Evolutionary conservation across 73 alveolate genomes (phyloP), one percentile per base, ranked within the genome.

Genomic region (Uronychia binucleata): DNA sequence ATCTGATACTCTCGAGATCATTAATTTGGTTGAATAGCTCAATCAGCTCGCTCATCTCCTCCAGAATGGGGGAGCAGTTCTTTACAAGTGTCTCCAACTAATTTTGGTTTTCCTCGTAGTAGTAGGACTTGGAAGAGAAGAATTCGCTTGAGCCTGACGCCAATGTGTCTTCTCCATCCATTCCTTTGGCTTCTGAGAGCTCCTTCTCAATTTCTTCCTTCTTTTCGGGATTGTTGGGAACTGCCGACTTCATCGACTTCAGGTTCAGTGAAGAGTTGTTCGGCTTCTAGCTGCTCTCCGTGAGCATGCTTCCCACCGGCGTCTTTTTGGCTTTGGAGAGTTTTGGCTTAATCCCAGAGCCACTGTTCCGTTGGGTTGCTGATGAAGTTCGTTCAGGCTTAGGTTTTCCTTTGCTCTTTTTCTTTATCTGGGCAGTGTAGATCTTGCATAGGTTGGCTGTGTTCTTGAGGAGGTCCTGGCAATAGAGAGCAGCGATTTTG

Each of bases 401-500:
- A 11, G 19, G 67, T 79, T 57, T 57, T 46, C 11, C 59, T 26
- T 79, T 59, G 25, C 27, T 30, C 34, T 33, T 1, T 25, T 32
- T 30, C 34, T 74, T 8, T 74, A 34, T 0, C 1, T 32, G 33
- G 60, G n/a, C n/a, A n/a, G n/a, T 8, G 34, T 82, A 82, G 1
- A 57, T 30, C 77, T 82, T 34, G 33, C 89, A 82, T 34, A 82
- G 78, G 30, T 25, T n/a, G 26, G 28, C 77, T 8, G 91, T 30
- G 90, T 91, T 85, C 82, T 90, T 35, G 78, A 86, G 85, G 75
- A 92, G 87, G 75, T 93, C 95, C 80, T 88, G 92, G 77, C 95
- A 94, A 88, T 90, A 90, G 28, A 92, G 78, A 0, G 95, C 95
- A 14, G 97, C 98, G 67, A 86, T 82, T 91, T 95, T 95, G 14